Conservation (phyloP, 371 early-diverging fungal species). For the Saksenaea vasiformis region DNA sequence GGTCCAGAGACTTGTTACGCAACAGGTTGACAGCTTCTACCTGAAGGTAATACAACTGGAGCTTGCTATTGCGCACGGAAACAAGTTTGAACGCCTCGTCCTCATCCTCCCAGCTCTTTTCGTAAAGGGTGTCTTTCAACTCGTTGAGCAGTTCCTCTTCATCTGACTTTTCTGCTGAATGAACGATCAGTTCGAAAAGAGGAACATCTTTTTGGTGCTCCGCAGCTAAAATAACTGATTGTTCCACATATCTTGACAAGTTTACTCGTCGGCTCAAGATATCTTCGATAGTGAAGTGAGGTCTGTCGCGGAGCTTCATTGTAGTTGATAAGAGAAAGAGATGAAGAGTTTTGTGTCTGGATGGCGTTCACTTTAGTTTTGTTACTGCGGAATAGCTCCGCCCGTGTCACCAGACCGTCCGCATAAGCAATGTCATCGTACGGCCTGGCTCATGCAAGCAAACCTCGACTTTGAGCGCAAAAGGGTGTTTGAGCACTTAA, state of each 20-base stretch:
- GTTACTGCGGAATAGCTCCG: background rate
- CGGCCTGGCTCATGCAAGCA: no score
- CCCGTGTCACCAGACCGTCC: no score
- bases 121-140: background rate
- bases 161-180: background rate
- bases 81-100: background rate
- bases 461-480: no score
- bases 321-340: background rate
- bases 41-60: background rate
- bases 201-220: background rate
- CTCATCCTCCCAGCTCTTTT: background rate
- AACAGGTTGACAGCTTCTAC: background rate
- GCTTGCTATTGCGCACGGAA: background rate
- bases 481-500: no score
- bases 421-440: no score
- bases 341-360: background rate
- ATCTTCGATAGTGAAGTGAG: background rate
- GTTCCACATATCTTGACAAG: background rate
- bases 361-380: background rate
- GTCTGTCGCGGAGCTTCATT: background rate
- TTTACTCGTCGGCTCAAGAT: background rate
- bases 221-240: background rate
- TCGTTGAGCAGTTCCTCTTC: background rate
- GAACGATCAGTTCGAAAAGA: background rate
- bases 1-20: background rate